These are phyloP conservation scores for Amanita pallidorosea DNA, from an alignment of 768 basidiomycete genomes.

Conservation along the genomic window DNA sequence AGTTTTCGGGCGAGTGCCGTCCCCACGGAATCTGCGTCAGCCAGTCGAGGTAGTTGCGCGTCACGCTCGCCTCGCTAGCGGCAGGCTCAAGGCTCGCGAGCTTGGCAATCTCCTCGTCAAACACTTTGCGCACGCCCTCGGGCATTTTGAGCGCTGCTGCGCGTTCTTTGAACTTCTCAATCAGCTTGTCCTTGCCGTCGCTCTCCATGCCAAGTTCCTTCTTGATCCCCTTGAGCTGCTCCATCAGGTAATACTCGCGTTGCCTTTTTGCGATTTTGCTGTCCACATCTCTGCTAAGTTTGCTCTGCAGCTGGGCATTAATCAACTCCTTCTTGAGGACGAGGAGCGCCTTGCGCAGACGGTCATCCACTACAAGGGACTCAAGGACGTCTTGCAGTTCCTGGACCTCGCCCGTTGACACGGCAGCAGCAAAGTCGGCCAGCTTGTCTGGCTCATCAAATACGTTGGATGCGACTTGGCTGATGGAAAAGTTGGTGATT, in stretches of 20 bases:
- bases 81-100: slow-evolving; percentile 83
- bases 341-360: slow-evolving; percentile 80
- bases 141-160: slow-evolving; percentile 82
- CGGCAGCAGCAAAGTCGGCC: slow-evolving; percentile 95
- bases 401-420: slow-evolving; percentile 83
- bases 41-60: slow-evolving; percentile 92
- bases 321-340: slow-evolving; percentile 98
- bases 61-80: slow-evolving; percentile 88
- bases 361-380: slow-evolving; percentile 73
- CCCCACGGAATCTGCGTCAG: slow-evolving; percentile 97
- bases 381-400: slow-evolving; percentile 94
- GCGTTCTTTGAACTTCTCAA: slow-evolving; percentile 86
- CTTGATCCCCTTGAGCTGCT: slow-evolving; percentile 93
- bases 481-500: slow-evolving; percentile 92
- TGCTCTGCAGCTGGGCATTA: slow-evolving; percentile 90
- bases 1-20: slow-evolving; percentile 87
- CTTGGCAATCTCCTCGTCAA: slow-evolving; percentile 92
- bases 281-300: slow-evolving; percentile 88
- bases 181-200: slow-evolving; percentile 89
- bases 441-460: slow-evolving; percentile 97
- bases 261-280: slow-evolving; percentile 91
- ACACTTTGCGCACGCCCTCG: slow-evolving; percentile 80
- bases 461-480: slow-evolving; percentile 84
- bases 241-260: slow-evolving; percentile 92
- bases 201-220: slow-evolving; percentile 93